Evolutionary conservation across 208 protist species (phyloP).

Genomic region (Trypanosoma caninum): DNA sequence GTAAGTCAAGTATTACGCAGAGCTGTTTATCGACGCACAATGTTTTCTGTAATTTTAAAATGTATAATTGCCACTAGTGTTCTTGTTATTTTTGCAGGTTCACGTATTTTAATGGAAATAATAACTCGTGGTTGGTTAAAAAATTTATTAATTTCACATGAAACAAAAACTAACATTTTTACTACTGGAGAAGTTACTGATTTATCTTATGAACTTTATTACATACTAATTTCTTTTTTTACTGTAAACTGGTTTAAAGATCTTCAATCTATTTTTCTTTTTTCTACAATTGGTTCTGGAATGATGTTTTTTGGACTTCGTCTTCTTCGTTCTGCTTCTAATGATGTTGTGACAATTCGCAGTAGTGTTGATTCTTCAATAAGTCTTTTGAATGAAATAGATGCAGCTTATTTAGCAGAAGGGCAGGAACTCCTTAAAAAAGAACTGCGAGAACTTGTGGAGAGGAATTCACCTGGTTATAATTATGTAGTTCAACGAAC

Average conservation of each 20-base stretch:
- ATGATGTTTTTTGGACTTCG: constrained; percentile 19
- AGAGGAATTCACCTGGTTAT: too few relatives aligned
- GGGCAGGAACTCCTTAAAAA: constrained; percentile 9
- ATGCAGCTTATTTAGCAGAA: background rate
- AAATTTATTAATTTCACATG: background rate
- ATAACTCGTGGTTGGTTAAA: constrained; percentile 14
- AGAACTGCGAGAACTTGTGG: constrained; percentile 13
- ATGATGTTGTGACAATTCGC: constrained; percentile 3
- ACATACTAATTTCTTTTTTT: constrained; percentile 2
- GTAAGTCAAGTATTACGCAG: constrained; percentile 18
- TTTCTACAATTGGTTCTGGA: constrained; percentile 17
- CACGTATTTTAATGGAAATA: constrained; percentile 17
- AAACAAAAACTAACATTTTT: background rate
- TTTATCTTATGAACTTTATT: constrained; percentile 9
- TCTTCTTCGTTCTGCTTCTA: constrained; percentile 14
- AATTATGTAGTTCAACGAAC: too few relatives aligned
- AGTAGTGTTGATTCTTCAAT: background rate
- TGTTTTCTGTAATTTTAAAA: constrained; percentile 21
- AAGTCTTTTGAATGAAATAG: constrained; percentile 5
- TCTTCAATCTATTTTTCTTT: constrained; percentile 18
- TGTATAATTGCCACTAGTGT: constrained; percentile 17
- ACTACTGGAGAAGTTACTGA: background rate
- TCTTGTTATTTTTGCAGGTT: constrained; percentile 13
- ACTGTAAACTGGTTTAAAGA: constrained; percentile 17
- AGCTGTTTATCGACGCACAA: constrained; percentile 5